Evolutionary conservation across 176 grass and related monocot species (phyloP).

Genomic region (Ensete glaucum): DNA sequence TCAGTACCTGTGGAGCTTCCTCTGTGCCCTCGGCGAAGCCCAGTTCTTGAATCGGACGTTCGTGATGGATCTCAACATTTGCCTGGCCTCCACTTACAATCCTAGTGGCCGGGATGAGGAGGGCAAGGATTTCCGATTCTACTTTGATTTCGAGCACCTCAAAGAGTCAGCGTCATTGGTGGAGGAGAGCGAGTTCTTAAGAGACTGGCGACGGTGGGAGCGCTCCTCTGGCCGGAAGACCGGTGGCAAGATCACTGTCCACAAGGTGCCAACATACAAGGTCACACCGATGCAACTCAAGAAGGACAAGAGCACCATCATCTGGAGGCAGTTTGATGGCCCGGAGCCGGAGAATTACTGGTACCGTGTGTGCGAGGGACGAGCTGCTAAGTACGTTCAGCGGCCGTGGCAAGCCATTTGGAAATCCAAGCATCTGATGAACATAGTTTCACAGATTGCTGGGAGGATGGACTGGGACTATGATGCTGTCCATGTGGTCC

Average conservation of each 20-base stretch:
- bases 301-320: constrained; percentile 70
- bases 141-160: constrained; percentile 93
- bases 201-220: constrained; percentile 72
- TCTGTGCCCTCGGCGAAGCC: constrained; percentile 83
- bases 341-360: constrained; percentile 95
- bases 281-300: constrained; percentile 84
- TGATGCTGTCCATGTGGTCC: constrained; percentile 68
- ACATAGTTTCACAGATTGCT: constrained; percentile 79
- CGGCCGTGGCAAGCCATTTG: constrained; percentile 91
- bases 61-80: constrained; percentile 72
- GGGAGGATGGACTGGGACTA: constrained; percentile 93
- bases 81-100: constrained; percentile 59
- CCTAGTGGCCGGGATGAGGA: constrained; percentile 70
- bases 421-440: constrained; percentile 89
- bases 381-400: constrained; percentile 62
- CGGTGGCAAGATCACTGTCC: constrained; percentile 50
- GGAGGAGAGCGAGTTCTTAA: constrained; percentile 70
- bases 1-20: constrained; percentile 89
- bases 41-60: constrained; percentile 93
- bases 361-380: constrained; percentile 90
- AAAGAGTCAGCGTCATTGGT: constrained; percentile 69
- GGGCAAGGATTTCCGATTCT: constrained; percentile 83
- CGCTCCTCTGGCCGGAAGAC: constrained; percentile 37
- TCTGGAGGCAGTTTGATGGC: constrained; percentile 77
- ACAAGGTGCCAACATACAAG: constrained; percentile 77